Evolutionary conservation across 805 yeast species (phyloP).

Genomic region (Teunomyces cretensis): DNA sequence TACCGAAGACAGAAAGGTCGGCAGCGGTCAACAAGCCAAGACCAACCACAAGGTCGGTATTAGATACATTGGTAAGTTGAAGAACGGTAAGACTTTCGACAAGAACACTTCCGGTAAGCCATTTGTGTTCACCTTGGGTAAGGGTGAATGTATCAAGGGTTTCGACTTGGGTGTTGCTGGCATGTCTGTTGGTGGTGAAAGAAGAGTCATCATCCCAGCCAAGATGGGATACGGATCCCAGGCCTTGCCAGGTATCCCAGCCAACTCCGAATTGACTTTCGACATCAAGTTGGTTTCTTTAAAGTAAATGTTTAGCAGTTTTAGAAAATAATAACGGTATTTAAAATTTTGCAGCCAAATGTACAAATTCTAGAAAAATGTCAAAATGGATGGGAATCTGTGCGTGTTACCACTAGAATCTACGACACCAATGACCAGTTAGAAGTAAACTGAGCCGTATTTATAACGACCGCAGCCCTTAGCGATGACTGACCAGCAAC

Average conservation of each 20-base stretch:
- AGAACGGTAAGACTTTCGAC: constrained; percentile 95
- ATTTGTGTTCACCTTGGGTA: constrained; percentile 84
- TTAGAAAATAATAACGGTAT: not conserved
- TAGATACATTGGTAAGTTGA: constrained; percentile 96
- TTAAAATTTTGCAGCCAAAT: constrained; percentile 1
- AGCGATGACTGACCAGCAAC: too few species aligned
- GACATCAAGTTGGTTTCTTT: constrained; percentile 91
- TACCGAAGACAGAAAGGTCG: constrained; percentile 87
- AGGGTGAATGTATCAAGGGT: constrained; percentile 98
- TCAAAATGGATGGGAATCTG: too few species aligned
- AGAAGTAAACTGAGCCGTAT: too few species aligned
- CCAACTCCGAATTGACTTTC: constrained; percentile 93
- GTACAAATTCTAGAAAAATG: not conserved
- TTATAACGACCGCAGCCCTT: too few species aligned
- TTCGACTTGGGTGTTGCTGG: constrained; percentile 99
- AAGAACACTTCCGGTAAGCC: constrained; percentile 98
- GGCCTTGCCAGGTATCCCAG: constrained; percentile 95
- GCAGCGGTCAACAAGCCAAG: constrained; percentile 87
- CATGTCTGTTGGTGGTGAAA: constrained; percentile 98
- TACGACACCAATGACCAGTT: too few species aligned
- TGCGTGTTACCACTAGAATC: too few species aligned
- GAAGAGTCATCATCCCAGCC: constrained; percentile 95
- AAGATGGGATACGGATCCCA: constrained; percentile 95
- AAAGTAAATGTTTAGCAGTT: constrained; percentile 48
- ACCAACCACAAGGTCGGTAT: constrained; percentile 89